Conservation (phyloP, 768 basidiomycete genomes). For the Suillus plorans region DNA sequence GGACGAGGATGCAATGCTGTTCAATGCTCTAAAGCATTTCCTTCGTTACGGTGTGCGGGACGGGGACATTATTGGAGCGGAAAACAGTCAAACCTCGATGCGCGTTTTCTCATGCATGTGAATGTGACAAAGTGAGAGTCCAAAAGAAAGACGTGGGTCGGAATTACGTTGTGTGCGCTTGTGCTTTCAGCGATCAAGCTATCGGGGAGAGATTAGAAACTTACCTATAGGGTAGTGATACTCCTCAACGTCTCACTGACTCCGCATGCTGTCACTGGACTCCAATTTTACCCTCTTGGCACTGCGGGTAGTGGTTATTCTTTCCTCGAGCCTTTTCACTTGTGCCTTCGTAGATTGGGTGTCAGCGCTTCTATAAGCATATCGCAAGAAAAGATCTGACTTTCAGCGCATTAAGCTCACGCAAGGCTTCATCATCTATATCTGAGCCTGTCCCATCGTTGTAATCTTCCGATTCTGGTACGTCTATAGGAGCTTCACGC, state of each 20-base stretch:
- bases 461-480: background rate
- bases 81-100: background rate
- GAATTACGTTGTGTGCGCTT: background rate
- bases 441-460: background rate
- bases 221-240: background rate
- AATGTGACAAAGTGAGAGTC: background rate
- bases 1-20: background rate
- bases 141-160: background rate
- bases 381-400: constrained; percentile 2
- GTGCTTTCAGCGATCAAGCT: background rate
- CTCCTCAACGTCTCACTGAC: constrained; percentile 26
- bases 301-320: constrained; percentile 7
- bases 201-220: background rate
- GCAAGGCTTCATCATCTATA: constrained; percentile 4
- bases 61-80: background rate
- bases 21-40: background rate
- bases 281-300: constrained; percentile 12
- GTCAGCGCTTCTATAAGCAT: constrained; percentile 18
- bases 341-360: constrained; percentile 1
- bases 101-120: background rate
- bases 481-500: constrained; percentile 4
- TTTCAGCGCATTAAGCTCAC: constrained; percentile 5
- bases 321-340: constrained; percentile 8
- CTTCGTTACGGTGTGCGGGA: background rate
- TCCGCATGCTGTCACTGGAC: constrained; percentile 16